Percentiles rank a stretch among this genome's conserved stretches.
These are phyloP conservation scores for Vaccinium myrtillus DNA, from an alignment of 148 eudicot species.

Conservation along the genomic window DNA sequence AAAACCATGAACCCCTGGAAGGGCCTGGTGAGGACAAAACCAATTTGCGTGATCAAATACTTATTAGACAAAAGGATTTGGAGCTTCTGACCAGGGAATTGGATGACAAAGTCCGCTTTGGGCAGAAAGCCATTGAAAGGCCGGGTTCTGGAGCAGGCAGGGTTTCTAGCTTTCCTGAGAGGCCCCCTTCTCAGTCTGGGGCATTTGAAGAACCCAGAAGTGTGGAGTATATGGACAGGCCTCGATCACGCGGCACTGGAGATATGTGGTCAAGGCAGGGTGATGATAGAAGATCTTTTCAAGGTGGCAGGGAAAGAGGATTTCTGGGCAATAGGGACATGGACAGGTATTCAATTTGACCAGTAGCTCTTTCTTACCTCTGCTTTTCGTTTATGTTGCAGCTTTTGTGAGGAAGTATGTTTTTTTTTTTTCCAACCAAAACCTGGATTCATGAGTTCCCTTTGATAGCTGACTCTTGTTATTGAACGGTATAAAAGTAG, in stretches of 20 bases:
- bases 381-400: not conserved
- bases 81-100: constrained; percentile 60
- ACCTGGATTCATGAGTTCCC: not conserved
- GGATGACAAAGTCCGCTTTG: constrained; percentile 78
- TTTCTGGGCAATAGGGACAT: constrained; percentile 56
- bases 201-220: constrained; percentile 53
- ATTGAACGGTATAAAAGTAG: not conserved
- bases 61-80: constrained; percentile 55
- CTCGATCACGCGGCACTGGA: constrained; percentile 73
- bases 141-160: constrained; percentile 76
- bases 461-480: not conserved
- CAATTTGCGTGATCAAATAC: constrained; percentile 38
- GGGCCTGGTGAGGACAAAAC: constrained; percentile 40
- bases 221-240: constrained; percentile 64
- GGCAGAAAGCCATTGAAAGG: constrained; percentile 60
- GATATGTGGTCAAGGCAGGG: constrained; percentile 62
- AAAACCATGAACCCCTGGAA: constrained; percentile 26
- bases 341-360: constrained; percentile 55
- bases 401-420: not conserved
- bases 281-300: constrained; percentile 69
- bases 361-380: not conserved
- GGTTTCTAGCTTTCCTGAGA: constrained; percentile 25
- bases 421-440: not conserved
- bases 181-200: constrained; percentile 60
- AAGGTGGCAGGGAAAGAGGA: constrained; percentile 78